Evolutionary conservation across 805 yeast species (phyloP).

Genomic region (Zygotorulaspora florentina): DNA sequence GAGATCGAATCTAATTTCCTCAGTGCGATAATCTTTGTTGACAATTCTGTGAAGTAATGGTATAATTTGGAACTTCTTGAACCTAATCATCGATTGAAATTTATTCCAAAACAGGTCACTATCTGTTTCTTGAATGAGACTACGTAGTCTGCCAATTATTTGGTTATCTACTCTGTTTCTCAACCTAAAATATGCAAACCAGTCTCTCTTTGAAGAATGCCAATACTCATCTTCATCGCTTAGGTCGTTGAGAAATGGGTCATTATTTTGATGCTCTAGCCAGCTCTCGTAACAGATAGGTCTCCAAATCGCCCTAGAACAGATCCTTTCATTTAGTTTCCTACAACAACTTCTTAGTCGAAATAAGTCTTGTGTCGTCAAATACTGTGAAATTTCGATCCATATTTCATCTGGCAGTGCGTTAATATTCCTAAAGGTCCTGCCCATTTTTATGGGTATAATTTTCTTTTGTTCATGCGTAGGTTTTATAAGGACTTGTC

Average conservation of each 20-base stretch:
- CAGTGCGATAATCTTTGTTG: conserved; percentile 4
- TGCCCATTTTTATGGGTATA: background rate
- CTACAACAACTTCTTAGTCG: conserved; percentile 12
- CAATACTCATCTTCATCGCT: background rate
- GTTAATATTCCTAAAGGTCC: background rate
- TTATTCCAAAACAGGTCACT: conserved; percentile 3
- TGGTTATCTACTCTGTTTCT: conserved; percentile 13
- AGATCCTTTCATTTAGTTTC: conserved; percentile 8
- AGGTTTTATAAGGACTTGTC: background rate
- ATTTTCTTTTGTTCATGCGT: background rate
- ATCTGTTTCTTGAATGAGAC: conserved; percentile 1
- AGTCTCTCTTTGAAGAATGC: conserved; percentile 2
- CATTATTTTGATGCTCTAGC: conserved; percentile 13
- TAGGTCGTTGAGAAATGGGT: background rate
- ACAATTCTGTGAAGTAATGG: conserved; percentile 11
- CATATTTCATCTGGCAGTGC: conserved; percentile 19
- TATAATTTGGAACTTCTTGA: conserved; percentile 9
- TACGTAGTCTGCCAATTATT: conserved; percentile 1
- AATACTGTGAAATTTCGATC: conserved; percentile 13
- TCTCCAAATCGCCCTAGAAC: conserved; percentile 16
- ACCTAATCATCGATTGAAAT: conserved; percentile 6
- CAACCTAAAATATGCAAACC: conserved; percentile 12
- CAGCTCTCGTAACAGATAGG: conserved; percentile 16
- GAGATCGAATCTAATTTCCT: conserved; percentile 7
- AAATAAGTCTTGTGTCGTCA: conserved; percentile 13